These are phyloP conservation scores for Candida buenavistaensis DNA, from an alignment of 1,139 yeast species.

Conservation along the genomic window DNA sequence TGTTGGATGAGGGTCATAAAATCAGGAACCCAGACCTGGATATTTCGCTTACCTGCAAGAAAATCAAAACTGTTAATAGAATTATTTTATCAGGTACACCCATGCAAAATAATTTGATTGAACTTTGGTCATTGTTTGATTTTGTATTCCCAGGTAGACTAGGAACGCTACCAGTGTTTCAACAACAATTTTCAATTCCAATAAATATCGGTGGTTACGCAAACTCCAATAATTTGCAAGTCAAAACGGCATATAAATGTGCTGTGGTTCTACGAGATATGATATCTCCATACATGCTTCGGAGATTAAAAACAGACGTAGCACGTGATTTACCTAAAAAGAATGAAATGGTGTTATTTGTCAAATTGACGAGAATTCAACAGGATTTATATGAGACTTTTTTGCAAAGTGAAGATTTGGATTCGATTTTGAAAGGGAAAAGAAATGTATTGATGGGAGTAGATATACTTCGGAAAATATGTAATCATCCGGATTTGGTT, in stretches of 20 bases:
- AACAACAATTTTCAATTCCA: conserved; percentile 87
- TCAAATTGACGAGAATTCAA: conserved; percentile 78
- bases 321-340: conserved; percentile 94
- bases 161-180: conserved; percentile 94
- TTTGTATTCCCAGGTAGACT: conserved; percentile 92
- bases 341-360: conserved; percentile 90
- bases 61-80: conserved; percentile 76
- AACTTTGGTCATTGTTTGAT: conserved; percentile 93
- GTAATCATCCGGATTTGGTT: conserved; percentile 93
- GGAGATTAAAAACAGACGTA: conserved; percentile 92
- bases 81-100: conserved; percentile 94
- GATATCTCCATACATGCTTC: conserved; percentile 81
- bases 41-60: conserved; percentile 82
- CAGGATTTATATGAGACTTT: conserved; percentile 72
- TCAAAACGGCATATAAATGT: conserved; percentile 94
- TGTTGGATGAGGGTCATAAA: conserved; percentile 95
- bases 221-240: conserved; percentile 93
- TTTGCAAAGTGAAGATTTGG: conserved; percentile 72
- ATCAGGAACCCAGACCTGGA: conserved; percentile 93
- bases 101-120: conserved; percentile 87
- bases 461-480: conserved; percentile 83
- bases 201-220: conserved; percentile 98
- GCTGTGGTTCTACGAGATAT: conserved; percentile 88
- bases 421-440: conserved; percentile 71
- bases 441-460: conserved; percentile 87